Base-by-base conservation (phyloP, 2,329 filamentous ascomycete species). In the Colletotrichum simmondsii region DNA sequence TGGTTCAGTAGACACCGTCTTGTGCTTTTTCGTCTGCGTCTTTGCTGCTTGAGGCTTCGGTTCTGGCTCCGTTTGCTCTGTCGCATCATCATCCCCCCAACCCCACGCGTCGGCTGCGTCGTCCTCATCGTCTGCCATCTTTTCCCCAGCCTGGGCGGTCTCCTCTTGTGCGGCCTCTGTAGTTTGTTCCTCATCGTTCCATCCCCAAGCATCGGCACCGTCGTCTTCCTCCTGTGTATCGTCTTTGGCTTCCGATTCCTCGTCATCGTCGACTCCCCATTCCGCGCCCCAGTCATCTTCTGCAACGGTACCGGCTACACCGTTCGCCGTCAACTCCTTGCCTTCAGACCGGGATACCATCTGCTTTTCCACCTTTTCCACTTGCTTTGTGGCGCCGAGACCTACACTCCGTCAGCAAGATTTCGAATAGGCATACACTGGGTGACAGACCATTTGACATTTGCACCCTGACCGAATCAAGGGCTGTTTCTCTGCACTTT, bases 341-440 rank as follows among this genome's bases (percentile, higher is more conserved):
- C 94, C 93, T 75, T 93, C 91, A 0, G 86, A 85, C 61, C 89
- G 87, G 2, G 92, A 92, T 0, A 98, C 87, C 80, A 93, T 91
- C 78, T 97, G 93, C 61, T 92, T 97, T 81, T 98, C 96, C 1
- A 97, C 87, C 77, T 93, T 91, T 80, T 98, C 95, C 1, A 97
- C 95, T 58, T 89, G 87, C 76, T 90, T 93, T 16, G 92, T 88
- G 30, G 87, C 83, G 10, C 92, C 92, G 52, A 96, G 88, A 0
- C 82, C 77, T 78, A 58, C 11, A 22, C 14, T 14, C 11, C 22
- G 14, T 74, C 24, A 75, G 65, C 24, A 35, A 10, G 19, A 12
- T 28, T 30, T 16, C 3, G 22, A 2, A 12, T 2, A 14, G 57
- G 28, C 28, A 5, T 3, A 28, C 42, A 19, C 4, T 0, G 12